Evolutionary conservation across 2,329 filamentous ascomycete species (phyloP).

Genomic region (Orbilia ellipsospora): DNA sequence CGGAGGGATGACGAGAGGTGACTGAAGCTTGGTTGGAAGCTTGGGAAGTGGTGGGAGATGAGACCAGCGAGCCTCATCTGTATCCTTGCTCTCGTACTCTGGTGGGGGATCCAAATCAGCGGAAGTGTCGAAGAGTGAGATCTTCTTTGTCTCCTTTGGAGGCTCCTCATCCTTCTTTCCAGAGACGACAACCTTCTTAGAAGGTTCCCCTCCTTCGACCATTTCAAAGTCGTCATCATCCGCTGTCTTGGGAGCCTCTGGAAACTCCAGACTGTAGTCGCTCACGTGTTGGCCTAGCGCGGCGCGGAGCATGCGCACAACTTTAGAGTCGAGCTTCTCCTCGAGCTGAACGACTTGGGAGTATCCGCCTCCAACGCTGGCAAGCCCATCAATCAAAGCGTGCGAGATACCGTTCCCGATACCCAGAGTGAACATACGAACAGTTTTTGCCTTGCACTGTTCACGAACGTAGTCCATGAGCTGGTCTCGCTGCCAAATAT

Average conservation of each 20-base stretch:
- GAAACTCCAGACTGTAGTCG: constrained; percentile 62
- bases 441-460: constrained; percentile 60
- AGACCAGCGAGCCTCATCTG: constrained; percentile 35
- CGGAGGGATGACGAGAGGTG: constrained; percentile 72
- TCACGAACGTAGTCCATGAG: constrained; percentile 65
- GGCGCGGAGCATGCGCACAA: constrained; percentile 79
- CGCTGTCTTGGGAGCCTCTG: not conserved
- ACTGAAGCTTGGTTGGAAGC: constrained; percentile 71
- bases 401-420: constrained; percentile 68
- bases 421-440: constrained; percentile 69
- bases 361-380: constrained; percentile 69
- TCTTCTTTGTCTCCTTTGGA: constrained; percentile 62
- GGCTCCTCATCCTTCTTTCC: constrained; percentile 28
- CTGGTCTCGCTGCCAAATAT: constrained; percentile 66
- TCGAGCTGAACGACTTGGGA: constrained; percentile 71
- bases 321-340: constrained; percentile 75
- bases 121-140: constrained; percentile 71
- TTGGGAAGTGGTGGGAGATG: constrained; percentile 64
- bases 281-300: constrained; percentile 74
- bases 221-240: constrained; percentile 61
- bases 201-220: constrained; percentile 57
- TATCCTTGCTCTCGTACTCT: constrained; percentile 39
- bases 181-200: constrained; percentile 44
- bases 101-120: constrained; percentile 64
- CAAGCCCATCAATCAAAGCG: constrained; percentile 69